Percentiles rank a stretch among this genome's conserved stretches.
phyloP scores from a whole-genome alignment of 257 asterid species.

The Ilex asprella region DNA sequence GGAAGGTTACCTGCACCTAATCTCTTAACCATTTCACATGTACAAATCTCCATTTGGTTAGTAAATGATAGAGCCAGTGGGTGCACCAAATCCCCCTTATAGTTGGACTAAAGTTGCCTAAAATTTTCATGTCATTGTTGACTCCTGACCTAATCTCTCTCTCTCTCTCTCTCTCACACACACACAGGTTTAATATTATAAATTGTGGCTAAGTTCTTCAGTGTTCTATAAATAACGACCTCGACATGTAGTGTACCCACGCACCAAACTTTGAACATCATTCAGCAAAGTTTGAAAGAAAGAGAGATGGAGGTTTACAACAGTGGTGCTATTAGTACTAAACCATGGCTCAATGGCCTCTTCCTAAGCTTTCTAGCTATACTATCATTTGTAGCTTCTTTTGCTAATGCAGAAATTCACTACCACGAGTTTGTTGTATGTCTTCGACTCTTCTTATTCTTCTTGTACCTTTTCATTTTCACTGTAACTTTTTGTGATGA shows the following conservation, averaged over 20 bases:
- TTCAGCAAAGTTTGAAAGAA: not conserved
- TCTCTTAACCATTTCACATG: not conserved
- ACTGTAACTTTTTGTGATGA: not conserved
- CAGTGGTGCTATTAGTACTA: not conserved
- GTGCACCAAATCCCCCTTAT: conserved; percentile 38
- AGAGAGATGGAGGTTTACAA: not conserved
- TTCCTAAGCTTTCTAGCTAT: not conserved
- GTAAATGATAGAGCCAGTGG: conserved; percentile 23
- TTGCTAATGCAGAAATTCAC: conserved; percentile 12
- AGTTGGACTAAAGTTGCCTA: conserved; percentile 31
- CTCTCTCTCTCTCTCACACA: too few relatives aligned
- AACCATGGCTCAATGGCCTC: not conserved
- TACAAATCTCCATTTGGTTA: conserved; percentile 7
- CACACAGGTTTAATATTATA: not conserved
- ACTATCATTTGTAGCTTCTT: not conserved
- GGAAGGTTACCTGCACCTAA: not conserved
- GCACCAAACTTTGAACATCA: not conserved
- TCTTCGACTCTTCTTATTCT: not conserved
- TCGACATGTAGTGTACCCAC: not conserved
- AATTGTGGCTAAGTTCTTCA: not conserved
- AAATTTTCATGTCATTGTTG: conserved; percentile 10
- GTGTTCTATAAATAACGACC: not conserved
- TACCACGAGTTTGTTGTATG: conserved; percentile 22
- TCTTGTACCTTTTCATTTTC: not conserved
- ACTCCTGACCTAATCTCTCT: not conserved